Evolutionary conservation across 495 filamentous ascomycete genomes (phyloP), one percentile per base, ranked within the genome.

Genomic region (Cudoniella acicularis): DNA sequence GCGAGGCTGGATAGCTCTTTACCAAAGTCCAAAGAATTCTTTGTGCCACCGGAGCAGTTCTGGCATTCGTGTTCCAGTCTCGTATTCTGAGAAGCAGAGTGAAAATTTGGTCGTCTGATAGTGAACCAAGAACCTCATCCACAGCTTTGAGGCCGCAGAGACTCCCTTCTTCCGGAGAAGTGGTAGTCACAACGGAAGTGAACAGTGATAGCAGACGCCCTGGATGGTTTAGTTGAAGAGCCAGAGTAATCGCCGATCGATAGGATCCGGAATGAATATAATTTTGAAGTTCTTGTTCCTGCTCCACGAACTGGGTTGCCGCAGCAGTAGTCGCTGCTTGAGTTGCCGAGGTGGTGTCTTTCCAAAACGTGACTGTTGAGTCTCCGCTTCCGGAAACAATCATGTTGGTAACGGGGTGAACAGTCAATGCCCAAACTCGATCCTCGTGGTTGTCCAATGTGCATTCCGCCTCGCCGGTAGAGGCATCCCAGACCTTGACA

Each of bases 371-470:
- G 36, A 98, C 83, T 1, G 89, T 88, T 54, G 89, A 88, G 71
- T 98, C 94, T 42, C 85, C 91, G 55, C 89, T 89, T 42, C 91
- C 94, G 20, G 94, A 98, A 54, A 92, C 87, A 50, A 99, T 79
- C 47, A 83, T 86, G 63, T 86, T 77, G 64, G 80, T 69, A 25
- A 68, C 75, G 16, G 88, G 87, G 63, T 90, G 86, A n/a, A 82
- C 79, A 23, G 89, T 82, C 0, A 96, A 78, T 1, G 90, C 90
- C 89, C 91, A 94, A 25, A 98, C 92, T 49, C 95, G 83, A 70
- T 98, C 94, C 60, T 87, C 87, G 73, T 99, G 94, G 73, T 97
- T 97, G 72, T 99, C 95, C 11, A 99, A 78, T 3, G 94, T 98
- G 57, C 86, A 84, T 47, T 88, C 88, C 2, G 83, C 79, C 71